Conservation (phyloP, 2,329 filamentous ascomycete species). For the Colletotrichum orchidophilum region DNA sequence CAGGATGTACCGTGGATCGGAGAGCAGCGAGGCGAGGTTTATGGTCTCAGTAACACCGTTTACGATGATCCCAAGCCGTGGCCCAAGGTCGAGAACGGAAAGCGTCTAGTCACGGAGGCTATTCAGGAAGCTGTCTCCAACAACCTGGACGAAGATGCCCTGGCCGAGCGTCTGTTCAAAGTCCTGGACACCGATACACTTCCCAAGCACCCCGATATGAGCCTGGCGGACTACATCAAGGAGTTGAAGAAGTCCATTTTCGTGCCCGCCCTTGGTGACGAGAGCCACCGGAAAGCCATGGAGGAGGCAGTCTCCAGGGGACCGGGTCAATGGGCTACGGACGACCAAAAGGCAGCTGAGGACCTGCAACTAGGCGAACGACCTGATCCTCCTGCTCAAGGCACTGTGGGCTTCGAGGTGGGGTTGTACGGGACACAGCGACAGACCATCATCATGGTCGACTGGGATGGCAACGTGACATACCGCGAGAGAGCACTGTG, state of each 20-base stretch:
- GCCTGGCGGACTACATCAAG: slow-evolving; percentile 63
- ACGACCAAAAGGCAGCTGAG: slow-evolving; percentile 47
- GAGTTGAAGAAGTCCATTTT: slow-evolving; percentile 69
- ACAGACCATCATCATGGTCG: slow-evolving; percentile 70
- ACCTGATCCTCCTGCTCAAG: slow-evolving; percentile 40
- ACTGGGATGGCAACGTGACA: slow-evolving; percentile 69
- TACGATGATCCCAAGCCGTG: slow-evolving; percentile 64
- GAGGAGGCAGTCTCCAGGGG: slow-evolving; percentile 50
- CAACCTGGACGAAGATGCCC: slow-evolving; percentile 53
- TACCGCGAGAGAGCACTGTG: slow-evolving; percentile 69
- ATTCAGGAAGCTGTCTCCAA: slow-evolving; percentile 51
- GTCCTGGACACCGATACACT: slow-evolving; percentile 68
- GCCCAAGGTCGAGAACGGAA: slow-evolving; percentile 69
- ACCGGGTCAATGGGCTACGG: slow-evolving; percentile 48
- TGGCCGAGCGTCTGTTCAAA: slow-evolving; percentile 61
- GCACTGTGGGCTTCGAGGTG: slow-evolving; percentile 57
- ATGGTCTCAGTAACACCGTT: slow-evolving; percentile 71
- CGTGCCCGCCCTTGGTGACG: slow-evolving; percentile 65
- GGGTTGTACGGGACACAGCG: slow-evolving; percentile 73
- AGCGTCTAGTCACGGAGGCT: slow-evolving; percentile 52
- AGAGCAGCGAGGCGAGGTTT: slow-evolving; percentile 59
- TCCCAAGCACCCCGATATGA: slow-evolving; percentile 50
- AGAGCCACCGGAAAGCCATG: slow-evolving; percentile 56
- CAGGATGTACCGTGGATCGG: slow-evolving; percentile 68
- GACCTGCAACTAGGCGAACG: slow-evolving; percentile 42